phyloP scores from a whole-genome alignment of 129 eudicot species.

The Scalesia atractyloides region DNA sequence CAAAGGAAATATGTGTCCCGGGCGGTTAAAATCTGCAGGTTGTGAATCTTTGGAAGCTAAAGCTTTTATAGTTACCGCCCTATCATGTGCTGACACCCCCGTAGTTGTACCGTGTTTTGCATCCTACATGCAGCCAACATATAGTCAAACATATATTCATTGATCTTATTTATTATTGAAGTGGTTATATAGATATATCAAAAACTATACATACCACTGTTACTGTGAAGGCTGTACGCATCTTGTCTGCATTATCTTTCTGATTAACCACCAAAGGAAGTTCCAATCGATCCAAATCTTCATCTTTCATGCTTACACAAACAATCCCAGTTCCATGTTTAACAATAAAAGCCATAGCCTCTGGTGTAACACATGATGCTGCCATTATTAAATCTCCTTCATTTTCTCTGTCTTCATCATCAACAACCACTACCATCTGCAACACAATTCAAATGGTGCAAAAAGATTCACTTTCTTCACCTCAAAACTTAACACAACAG shows the following conservation, averaged over 20 bases:
- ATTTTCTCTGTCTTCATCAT: slow-evolving; percentile 85
- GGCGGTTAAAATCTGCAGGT: slow-evolving; percentile 91
- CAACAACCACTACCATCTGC: slow-evolving; percentile 84
- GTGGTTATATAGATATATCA: too few relatives aligned
- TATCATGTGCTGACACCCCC: slow-evolving; percentile 71
- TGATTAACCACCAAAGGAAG: slow-evolving; percentile 77
- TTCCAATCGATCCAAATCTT: slow-evolving; percentile 73
- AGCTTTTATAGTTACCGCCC: slow-evolving; percentile 58
- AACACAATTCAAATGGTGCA: not conserved
- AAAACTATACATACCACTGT: slow-evolving; percentile 60
- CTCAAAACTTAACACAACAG: too few relatives aligned
- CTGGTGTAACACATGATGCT: slow-evolving; percentile 64
- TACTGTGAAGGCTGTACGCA: slow-evolving; percentile 77
- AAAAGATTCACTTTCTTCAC: too few relatives aligned
- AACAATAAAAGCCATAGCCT: slow-evolving; percentile 86
- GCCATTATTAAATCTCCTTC: slow-evolving; percentile 91
- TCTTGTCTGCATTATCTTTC: slow-evolving; percentile 77
- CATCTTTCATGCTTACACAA: slow-evolving; percentile 85
- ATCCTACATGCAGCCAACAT: slow-evolving; percentile 42
- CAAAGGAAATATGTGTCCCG: slow-evolving; percentile 93
- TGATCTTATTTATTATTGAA: too few relatives aligned
- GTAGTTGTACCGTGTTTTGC: slow-evolving; percentile 79
- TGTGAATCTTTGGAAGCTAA: slow-evolving; percentile 73
- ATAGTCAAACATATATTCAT: not conserved
- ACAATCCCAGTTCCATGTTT: slow-evolving; percentile 93